phyloP scores from a whole-genome alignment of 75 land plant species.

The Pseudotsuga menziesii region DNA sequence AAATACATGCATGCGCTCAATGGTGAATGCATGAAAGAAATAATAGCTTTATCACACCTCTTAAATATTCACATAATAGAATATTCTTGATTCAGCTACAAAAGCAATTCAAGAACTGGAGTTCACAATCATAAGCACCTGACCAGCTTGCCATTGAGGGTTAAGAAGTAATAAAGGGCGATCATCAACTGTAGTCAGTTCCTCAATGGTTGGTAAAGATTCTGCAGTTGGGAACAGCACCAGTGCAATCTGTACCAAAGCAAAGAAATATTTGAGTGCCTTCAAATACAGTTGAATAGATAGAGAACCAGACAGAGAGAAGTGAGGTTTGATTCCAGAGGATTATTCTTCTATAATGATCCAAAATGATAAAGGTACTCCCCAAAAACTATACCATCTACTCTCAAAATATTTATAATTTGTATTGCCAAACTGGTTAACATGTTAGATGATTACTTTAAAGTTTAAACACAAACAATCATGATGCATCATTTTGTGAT shows the following conservation, averaged over 20 bases:
- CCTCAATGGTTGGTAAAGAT: conserved; percentile 23
- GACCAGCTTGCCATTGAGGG: conserved; percentile 46
- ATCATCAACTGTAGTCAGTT: conserved; percentile 13
- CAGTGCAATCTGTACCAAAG: conserved; percentile 26
- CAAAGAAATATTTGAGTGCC: conserved; percentile 7
- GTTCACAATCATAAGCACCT: conserved; percentile 20
- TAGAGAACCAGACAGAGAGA: neutral
- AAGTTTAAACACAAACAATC: neutral
- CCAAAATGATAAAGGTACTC: neutral
- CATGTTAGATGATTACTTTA: neutral
- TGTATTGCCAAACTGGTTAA: neutral
- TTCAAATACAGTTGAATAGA: neutral
- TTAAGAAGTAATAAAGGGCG: conserved; percentile 35
- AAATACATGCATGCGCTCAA: neutral
- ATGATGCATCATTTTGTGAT: neutral
- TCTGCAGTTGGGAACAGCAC: conserved; percentile 45
- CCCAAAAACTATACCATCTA: neutral
- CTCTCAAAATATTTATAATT: neutral
- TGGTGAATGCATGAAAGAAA: neutral
- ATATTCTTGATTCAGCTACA: neutral
- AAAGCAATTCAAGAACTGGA: neutral
- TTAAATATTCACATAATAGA: neutral
- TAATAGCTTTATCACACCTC: neutral
- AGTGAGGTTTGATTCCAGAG: neutral
- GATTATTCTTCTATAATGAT: neutral